phyloP scores from a whole-genome alignment of 352 stramenopile species.

The Globisporangium orthogonon region DNA sequence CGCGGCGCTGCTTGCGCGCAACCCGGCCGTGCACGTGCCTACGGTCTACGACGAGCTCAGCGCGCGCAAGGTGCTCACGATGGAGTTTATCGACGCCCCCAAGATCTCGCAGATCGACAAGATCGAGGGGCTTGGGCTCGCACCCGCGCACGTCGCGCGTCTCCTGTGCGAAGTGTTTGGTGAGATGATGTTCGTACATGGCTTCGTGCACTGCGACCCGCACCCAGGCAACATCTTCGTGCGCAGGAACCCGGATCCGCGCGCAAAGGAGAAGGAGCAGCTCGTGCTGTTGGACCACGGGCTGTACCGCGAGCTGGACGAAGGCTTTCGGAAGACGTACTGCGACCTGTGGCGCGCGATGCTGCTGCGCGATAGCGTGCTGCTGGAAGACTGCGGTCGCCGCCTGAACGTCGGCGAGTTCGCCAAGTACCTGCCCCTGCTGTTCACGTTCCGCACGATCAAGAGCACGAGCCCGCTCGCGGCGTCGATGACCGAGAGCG shows the following conservation, averaged over 20 bases:
- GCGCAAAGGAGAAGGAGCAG: conserved; percentile 59
- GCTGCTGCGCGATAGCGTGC: conserved; percentile 83
- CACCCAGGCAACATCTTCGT: conserved; percentile 95
- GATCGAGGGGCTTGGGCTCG: conserved; percentile 78
- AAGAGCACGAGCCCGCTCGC: conserved; percentile 52
- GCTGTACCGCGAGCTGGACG: conserved; percentile 93
- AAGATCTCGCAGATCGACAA: conserved; percentile 89
- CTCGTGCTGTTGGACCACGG: conserved; percentile 97
- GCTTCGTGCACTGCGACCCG: conserved; percentile 96
- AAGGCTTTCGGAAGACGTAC: conserved; percentile 92
- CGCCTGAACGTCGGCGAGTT: conserved; percentile 52
- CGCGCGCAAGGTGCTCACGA: conserved; percentile 90
- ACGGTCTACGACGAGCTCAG: conserved; percentile 84
- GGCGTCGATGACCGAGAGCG: conserved; percentile 54
- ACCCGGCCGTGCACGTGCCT: conserved; percentile 71
- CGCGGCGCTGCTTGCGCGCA: conserved; percentile 44
- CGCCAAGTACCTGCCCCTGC: conserved; percentile 67
- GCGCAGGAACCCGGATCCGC: conserved; percentile 41
- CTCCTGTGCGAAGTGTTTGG: conserved; percentile 91
- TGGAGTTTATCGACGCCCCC: conserved; percentile 96
- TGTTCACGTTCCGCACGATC: conserved; percentile 85
- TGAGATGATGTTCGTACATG: conserved; percentile 93
- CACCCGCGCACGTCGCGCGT: conserved; percentile 74
- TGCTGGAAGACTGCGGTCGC: conserved; percentile 57
- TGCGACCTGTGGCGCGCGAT: conserved; percentile 94